Conservation (phyloP, 495 filamentous ascomycete species). For the Trichocladium antarcticum region DNA sequence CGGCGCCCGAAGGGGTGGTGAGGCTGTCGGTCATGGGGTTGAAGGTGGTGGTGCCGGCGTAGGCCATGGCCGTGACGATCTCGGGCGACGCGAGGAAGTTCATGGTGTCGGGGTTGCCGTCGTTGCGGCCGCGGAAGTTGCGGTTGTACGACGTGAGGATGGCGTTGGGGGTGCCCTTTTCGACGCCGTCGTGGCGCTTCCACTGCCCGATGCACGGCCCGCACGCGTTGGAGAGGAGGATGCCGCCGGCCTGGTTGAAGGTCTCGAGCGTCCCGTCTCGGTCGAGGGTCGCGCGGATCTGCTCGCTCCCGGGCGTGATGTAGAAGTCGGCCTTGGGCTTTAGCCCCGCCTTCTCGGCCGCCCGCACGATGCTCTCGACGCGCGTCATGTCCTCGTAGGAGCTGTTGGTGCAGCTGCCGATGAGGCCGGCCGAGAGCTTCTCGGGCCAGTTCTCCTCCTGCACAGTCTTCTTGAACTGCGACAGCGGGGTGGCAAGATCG, state of each 20-base stretch:
- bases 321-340: constrained; percentile 87
- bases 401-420: constrained; percentile 96
- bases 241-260: constrained; percentile 79
- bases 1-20: constrained; percentile 64
- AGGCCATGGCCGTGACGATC: constrained; percentile 90
- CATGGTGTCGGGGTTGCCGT: constrained; percentile 92
- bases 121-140: constrained; percentile 95
- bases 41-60: constrained; percentile 86
- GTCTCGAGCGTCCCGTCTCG: constrained; percentile 73
- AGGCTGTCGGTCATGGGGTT: constrained; percentile 88
- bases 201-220: constrained; percentile 94
- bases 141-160: constrained; percentile 97
- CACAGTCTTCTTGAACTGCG: constrained; percentile 72
- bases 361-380: constrained; percentile 81
- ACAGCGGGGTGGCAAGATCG: constrained; percentile 84
- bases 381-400: constrained; percentile 98
- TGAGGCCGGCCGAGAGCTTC: constrained; percentile 81
- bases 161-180: constrained; percentile 81
- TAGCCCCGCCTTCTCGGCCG: constrained; percentile 74
- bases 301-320: constrained; percentile 91
- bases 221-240: constrained; percentile 88
- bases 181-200: constrained; percentile 75
- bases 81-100: constrained; percentile 97
- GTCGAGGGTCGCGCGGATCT: constrained; percentile 87
- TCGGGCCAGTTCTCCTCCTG: constrained; percentile 79